phyloP scores from a whole-genome alignment of 495 filamentous ascomycete genomes.

The Hypoxylon lienhwacheense region DNA sequence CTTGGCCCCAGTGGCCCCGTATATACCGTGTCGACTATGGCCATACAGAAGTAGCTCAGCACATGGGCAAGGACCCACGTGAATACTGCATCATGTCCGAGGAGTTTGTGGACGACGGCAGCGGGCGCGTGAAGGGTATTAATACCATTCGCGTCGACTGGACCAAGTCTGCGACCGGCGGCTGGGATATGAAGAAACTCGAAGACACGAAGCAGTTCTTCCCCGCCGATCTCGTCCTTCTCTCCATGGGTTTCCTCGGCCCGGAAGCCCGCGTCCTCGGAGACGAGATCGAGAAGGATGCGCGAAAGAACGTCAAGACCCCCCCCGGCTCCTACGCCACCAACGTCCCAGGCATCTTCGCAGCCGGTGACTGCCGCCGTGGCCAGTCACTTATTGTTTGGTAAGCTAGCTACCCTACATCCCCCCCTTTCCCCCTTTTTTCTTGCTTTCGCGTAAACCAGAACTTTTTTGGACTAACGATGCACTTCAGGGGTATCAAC shows the following conservation, averaged over 20 bases:
- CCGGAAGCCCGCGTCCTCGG: slow-evolving; percentile 90
- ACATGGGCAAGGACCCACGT: slow-evolving; percentile 95
- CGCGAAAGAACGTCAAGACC: slow-evolving; percentile 97
- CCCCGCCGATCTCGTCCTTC: slow-evolving; percentile 91
- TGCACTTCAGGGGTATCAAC: slow-evolving; percentile 84
- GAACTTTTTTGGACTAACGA: slow-evolving; percentile 32
- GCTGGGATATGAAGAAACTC: slow-evolving; percentile 99
- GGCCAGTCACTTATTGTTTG: slow-evolving; percentile 98
- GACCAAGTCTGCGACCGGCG: slow-evolving; percentile 85
- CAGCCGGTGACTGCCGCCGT: slow-evolving; percentile 93
- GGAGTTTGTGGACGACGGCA: slow-evolving; percentile 93
- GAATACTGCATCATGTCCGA: slow-evolving; percentile 99
- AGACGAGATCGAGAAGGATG: slow-evolving; percentile 86
- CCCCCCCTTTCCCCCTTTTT: no score
- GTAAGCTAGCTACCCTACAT: slow-evolving; percentile 59
- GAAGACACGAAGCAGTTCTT: slow-evolving; percentile 96
- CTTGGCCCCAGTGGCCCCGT: slow-evolving; percentile 98
- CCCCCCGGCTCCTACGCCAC: slow-evolving; percentile 85
- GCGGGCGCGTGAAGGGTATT: slow-evolving; percentile 90
- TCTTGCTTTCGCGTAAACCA: no score
- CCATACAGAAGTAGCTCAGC: slow-evolving; percentile 94
- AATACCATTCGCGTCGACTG: slow-evolving; percentile 97
- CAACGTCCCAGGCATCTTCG: slow-evolving; percentile 87
- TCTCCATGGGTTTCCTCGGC: slow-evolving; percentile 98
- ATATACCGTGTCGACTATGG: slow-evolving; percentile 99